Base-by-base conservation (phyloP, 495 filamentous ascomycete genomes). In the Penicillium argentinense region DNA sequence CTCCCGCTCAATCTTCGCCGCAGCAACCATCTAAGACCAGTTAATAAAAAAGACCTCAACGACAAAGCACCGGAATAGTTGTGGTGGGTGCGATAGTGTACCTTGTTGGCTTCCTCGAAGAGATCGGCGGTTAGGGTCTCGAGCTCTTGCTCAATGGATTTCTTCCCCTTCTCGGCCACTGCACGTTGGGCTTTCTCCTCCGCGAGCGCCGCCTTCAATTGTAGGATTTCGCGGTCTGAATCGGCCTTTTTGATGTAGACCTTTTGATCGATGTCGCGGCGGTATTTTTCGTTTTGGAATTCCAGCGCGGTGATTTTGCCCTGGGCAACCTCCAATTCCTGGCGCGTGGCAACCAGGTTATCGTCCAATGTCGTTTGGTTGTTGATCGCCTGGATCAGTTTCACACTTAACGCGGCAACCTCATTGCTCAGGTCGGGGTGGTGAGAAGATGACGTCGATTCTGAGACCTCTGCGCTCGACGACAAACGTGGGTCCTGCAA, bases 311-410 rank as follows among this genome's bases (percentile, higher is more conserved):
- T 76, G 34, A 96, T 72, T 63, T 75, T 80, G 38, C 83, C 79
- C 46, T 77, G 78, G 4, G 90, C 80, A n/a, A 77, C 60, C 39
- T 95, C 90, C 40, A 98, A 61, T 57, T 96, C 89, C 62, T 92
- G 84, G 13, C 88, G 80, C 18, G 92, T 88, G 18, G 77, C 83
- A 40, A 87, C 84, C 36, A 98, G 76, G 23, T 80, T 87, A 59
- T 98, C 93, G 59, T 98, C 93, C 21, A 98, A 74, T 22, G 76
- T 87, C 4, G 93, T 97, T 71, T 97, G 95, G 60, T 93, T 88
- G 62, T 98, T 98, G 67, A 98, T 97, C 41, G 93, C 91, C 56
- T 90, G 91, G 47, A 98, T 90, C 41, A 98, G 78, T 68, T 98
- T 98, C 37, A 90, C 91, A 65, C 89, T 97, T 17, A 98, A 74